These are phyloP conservation scores for Trichosanthes truncata DNA, from an alignment of 306 rosid genomes.

Conservation along the genomic window DNA sequence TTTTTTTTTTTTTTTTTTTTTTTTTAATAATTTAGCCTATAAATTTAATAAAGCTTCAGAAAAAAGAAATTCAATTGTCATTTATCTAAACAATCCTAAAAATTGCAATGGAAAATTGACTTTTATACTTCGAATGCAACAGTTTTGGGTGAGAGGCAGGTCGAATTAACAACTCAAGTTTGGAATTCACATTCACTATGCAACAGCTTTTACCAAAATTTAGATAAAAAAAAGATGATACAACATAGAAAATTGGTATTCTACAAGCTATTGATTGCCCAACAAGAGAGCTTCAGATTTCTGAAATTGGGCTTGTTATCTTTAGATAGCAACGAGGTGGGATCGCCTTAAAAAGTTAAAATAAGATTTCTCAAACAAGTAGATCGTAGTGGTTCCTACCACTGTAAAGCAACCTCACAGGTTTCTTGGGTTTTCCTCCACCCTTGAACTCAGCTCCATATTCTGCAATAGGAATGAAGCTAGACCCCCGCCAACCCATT, in stretches of 20 bases:
- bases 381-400: conserved; percentile 94
- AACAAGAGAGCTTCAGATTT: neutral
- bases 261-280: neutral
- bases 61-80: too few species aligned
- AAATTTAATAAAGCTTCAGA: too few species aligned
- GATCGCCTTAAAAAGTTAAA: neutral
- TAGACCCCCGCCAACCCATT: conserved; percentile 51
- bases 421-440: conserved; percentile 39
- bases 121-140: neutral
- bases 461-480: conserved; percentile 85
- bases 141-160: neutral
- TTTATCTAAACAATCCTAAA: neutral
- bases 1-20: too few species aligned
- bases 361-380: conserved; percentile 39
- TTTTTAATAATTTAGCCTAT: too few species aligned
- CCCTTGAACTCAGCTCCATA: conserved; percentile 67
- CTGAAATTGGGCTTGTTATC: neutral
- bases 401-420: conserved; percentile 68
- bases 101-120: neutral
- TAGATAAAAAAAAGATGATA: neutral
- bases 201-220: neutral
- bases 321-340: neutral
- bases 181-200: neutral
- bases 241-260: neutral
- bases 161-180: neutral